Evolutionary conservation across 305 asterid species (phyloP), one percentile per base, ranked within the genome.

Genomic region (Petunia hybrid): DNA sequence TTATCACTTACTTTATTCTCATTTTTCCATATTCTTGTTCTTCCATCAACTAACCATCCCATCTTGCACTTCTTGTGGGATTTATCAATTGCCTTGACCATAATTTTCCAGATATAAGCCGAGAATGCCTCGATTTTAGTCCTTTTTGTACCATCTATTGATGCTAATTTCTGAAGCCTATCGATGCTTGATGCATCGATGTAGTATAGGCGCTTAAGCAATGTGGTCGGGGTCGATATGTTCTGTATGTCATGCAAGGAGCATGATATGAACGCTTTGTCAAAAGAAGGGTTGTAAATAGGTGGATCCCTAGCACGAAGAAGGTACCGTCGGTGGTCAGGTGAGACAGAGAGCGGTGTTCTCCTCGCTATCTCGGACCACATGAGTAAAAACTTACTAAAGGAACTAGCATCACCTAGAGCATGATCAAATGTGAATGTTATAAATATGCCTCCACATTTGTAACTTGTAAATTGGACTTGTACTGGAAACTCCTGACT

Each of bases 351-450:
- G 14, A 87, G 14, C 6, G 87, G 77, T 61, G 77, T 87, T 38
- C 41, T 51, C 43, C n/a, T 67, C 3, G 93, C 92, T 38, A 87
- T 81, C 41, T 91, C 89, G 0, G 89, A 90, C 90, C 91, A 89
- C 1, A 89, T 87, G 12, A 80, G 35, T 1, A 89, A 89, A 66
- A 90, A 89, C 85, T 84, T 91, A 84, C 87, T 41, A 68, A 90
- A 90, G 31, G 93, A 87, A 60, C 79, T 80, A 22, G 92, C 93
- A 78, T 91, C 95, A 3, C 95, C 95, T 38, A 91, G 85, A n/a
- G 91, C 93, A 84, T 90, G 90, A 65, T 90, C 92, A 59, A 90
- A 91, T n/a, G 95, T 87, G 86, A 91, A 89, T 1, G 88, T 83
- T 35, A 88, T 67, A 3, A 89, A 83, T 43, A 82, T 6, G 80